phyloP scores from a whole-genome alignment of 805 yeast species.

The Candida pseudofarinosa region DNA sequence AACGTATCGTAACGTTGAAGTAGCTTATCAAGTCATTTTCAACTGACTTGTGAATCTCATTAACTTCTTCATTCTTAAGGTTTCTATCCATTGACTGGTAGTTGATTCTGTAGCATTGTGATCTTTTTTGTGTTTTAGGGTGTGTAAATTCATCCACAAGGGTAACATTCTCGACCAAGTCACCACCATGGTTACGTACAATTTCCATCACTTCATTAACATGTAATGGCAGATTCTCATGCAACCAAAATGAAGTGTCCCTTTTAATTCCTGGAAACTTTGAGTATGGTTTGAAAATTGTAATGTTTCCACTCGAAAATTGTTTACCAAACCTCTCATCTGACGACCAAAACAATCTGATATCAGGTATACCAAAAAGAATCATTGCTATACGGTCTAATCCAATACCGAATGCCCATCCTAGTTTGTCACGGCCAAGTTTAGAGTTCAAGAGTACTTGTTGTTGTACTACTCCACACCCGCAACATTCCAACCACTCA shows the following conservation, averaged over 20 bases:
- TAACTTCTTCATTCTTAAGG: conserved; percentile 80
- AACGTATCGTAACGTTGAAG: conserved; percentile 56
- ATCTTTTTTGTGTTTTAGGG: conserved; percentile 71
- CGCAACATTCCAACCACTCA: conserved; percentile 96
- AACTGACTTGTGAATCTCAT: conserved; percentile 63
- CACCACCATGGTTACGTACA: conserved; percentile 80
- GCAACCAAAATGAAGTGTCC: conserved; percentile 92
- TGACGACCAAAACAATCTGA: conserved; percentile 84
- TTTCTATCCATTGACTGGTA: conserved; percentile 96
- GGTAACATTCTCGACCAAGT: conserved; percentile 80
- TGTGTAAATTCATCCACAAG: conserved; percentile 79
- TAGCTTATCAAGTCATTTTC: conserved; percentile 49
- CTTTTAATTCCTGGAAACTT: conserved; percentile 83
- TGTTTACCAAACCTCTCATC: conserved; percentile 77
- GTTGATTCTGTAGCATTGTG: conserved; percentile 85
- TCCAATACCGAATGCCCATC: conserved; percentile 99
- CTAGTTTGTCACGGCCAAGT: conserved; percentile 53
- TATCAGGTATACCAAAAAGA: conserved; percentile 91
- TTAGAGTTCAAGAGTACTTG: conserved; percentile 75
- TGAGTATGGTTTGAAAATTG: conserved; percentile 81
- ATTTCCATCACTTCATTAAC: conserved; percentile 93
- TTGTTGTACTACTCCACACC: conserved; percentile 87
- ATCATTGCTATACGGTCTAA: conserved; percentile 95
- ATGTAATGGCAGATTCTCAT: conserved; percentile 50
- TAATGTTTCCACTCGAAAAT: conserved; percentile 60